Evolutionary conservation across 2,329 filamentous ascomycete genomes (phyloP).

Genomic region (Pseudogymnoascus sp.): DNA sequence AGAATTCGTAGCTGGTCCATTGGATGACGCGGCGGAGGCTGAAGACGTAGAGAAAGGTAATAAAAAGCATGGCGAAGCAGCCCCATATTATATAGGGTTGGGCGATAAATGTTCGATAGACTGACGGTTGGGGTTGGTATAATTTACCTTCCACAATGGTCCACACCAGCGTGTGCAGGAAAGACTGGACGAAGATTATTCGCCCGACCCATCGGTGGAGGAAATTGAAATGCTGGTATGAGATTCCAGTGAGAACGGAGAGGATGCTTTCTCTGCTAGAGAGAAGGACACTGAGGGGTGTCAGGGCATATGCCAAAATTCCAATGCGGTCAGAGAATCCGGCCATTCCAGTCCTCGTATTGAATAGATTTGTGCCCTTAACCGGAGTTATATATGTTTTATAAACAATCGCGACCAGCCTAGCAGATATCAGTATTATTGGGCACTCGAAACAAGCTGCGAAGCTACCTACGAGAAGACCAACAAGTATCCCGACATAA

Average conservation of each 20-base stretch:
- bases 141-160: constrained; percentile 56
- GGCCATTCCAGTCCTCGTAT: constrained; percentile 59
- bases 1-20: constrained; percentile 68
- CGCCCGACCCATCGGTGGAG: constrained; percentile 70
- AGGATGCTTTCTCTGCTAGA: constrained; percentile 64
- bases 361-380: constrained; percentile 47
- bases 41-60: constrained; percentile 54
- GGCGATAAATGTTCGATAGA: constrained; percentile 49
- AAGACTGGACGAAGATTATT: constrained; percentile 61
- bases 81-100: constrained; percentile 69
- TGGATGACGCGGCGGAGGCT: constrained; percentile 53
- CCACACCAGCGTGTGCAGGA: constrained; percentile 66
- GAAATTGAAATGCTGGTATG: constrained; percentile 72
- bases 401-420: constrained; percentile 59
- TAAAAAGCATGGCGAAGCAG: constrained; percentile 57
- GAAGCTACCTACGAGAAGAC: constrained; percentile 48
- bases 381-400: constrained; percentile 64
- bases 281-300: constrained; percentile 61
- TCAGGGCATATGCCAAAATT: constrained; percentile 65
- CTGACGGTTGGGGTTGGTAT: constrained; percentile 64
- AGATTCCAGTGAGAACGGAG: constrained; percentile 62
- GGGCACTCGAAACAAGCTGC: not conserved
- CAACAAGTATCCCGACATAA: constrained; percentile 54
- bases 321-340: constrained; percentile 64
- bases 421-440: constrained; percentile 16